A percentile compares a stretch with the other conserved stretches of the same genome.
Conservation (phyloP, 768 basidiomycete genomes). For the Lactarius sp. region DNA sequence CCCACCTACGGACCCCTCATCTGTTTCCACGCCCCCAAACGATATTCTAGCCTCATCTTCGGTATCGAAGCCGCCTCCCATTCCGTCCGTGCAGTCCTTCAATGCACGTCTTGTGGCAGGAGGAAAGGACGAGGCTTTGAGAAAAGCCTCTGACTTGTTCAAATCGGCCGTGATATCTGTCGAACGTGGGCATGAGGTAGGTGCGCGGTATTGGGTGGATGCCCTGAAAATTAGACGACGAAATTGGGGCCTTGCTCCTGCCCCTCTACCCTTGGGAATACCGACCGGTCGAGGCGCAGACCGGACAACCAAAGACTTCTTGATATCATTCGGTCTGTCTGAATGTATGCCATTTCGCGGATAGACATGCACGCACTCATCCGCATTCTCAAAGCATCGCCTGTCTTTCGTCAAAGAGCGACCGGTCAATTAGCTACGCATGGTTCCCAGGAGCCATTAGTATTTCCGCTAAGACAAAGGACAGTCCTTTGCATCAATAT, state of each 20-base stretch:
- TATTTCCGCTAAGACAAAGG: conserved; percentile 52
- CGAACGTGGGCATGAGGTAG: conserved; percentile 53
- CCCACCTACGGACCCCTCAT: neutral
- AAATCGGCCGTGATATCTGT: conserved; percentile 64
- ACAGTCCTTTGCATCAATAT: conserved; percentile 62
- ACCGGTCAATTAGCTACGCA: conserved; percentile 61
- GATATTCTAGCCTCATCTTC: conserved; percentile 52
- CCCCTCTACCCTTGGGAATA: conserved; percentile 68
- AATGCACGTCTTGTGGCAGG: conserved; percentile 69
- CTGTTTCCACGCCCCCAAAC: conserved; percentile 12
- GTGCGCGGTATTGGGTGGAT: conserved; percentile 78
- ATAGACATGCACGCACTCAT: conserved; percentile 11
- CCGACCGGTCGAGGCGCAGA: conserved; percentile 72
- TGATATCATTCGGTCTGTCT: conserved; percentile 76
- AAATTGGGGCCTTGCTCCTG: conserved; percentile 79
- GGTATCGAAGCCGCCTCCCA: conserved; percentile 52
- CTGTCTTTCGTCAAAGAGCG: conserved; percentile 59
- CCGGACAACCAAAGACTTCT: conserved; percentile 74
- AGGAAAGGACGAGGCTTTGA: conserved; percentile 73
- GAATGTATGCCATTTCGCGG: conserved; percentile 53
- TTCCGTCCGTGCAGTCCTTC: conserved; percentile 60
- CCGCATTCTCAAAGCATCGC: conserved; percentile 46
- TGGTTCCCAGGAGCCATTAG: conserved; percentile 29
- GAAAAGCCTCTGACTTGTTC: conserved; percentile 69
- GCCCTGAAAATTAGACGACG: conserved; percentile 69